These are phyloP conservation scores for Aspergillus quadricinctus DNA, from an alignment of 2,329 filamentous ascomycete genomes.

Conservation along the genomic window DNA sequence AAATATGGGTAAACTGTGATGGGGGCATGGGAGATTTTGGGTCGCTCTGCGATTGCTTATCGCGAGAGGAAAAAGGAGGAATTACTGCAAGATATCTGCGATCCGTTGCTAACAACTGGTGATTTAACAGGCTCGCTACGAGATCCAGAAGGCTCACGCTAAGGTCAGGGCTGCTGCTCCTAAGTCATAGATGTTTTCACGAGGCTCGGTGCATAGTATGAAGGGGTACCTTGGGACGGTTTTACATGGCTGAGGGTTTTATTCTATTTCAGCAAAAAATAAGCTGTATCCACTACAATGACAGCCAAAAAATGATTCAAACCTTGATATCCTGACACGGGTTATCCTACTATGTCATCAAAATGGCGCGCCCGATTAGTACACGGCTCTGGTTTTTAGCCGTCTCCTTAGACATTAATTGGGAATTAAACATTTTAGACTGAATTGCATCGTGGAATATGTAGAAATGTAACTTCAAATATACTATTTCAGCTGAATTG, in stretches of 20 bases:
- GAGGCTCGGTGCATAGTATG: conserved; percentile 41
- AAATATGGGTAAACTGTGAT: not conserved
- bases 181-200: conserved; percentile 49
- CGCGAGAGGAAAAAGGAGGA: not conserved
- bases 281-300: conserved; percentile 39
- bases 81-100: not conserved
- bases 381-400: not conserved
- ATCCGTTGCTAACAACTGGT: conserved; percentile 14
- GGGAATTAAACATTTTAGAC: not conserved
- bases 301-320: conserved; percentile 42
- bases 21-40: not conserved
- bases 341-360: not conserved
- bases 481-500: not conserved
- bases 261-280: conserved; percentile 32
- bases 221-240: conserved; percentile 39
- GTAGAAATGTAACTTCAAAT: not conserved
- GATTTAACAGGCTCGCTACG: conserved; percentile 67
- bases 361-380: not conserved
- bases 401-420: not conserved
- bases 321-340: conserved; percentile 38
- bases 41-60: not conserved
- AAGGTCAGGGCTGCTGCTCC: conserved; percentile 82
- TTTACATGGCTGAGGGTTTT: conserved; percentile 35
- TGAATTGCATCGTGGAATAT: not conserved
- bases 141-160: conserved; percentile 92